Evolutionary conservation across 192 early-diverging fungal genomes (phyloP), one percentile per base, ranked within the genome.

Genomic region (Backusella tuberculispora): DNA sequence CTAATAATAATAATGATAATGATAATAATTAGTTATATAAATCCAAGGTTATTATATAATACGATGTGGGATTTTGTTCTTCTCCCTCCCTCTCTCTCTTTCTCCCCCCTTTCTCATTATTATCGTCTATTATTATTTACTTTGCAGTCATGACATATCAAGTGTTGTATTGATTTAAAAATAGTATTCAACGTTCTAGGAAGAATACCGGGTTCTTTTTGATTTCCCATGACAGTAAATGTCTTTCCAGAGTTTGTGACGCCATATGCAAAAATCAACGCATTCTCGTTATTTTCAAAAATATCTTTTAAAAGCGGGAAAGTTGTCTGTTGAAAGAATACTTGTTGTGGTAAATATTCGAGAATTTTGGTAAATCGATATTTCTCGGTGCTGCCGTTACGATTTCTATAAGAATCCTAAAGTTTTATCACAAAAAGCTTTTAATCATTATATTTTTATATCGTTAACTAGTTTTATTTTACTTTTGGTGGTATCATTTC

Each of bases 161-260:
- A 3, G 10, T 60, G 53, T 21, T 60, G 7, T 60, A 91, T 83
- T 17, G 86, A 83, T 7, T 88, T 84, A 60, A 92, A 84, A 3
- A 93, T 76, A 0, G 85, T 82, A 71, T 85, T 82, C 19, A 93
- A 60, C 6, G 88, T 78, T 7, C 89, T 79, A 15, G 90, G 88
- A 8, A 93, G 70, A 48, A 93, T 63, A 7, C 92, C 90, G 7
- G 85, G 78, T 8, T 78, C 76, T 5, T 63, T 69, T 26, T 66
- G 47, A 3, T 72, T 85, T 2, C 90, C 90, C 74, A 90, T 86
- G 50, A 91, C 85, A 0, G 90, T 88, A 68, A 89, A 86, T 3
- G 92, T 91, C 70, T 93, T 93, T 63, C 92, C 92, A 29, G 89
- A 90, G 66, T 92, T 90, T 10, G 89, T 91, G 38, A 87, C 85